Conservation (phyloP, 352 stramenopile genomes). For the Pythium myriotylum region DNA sequence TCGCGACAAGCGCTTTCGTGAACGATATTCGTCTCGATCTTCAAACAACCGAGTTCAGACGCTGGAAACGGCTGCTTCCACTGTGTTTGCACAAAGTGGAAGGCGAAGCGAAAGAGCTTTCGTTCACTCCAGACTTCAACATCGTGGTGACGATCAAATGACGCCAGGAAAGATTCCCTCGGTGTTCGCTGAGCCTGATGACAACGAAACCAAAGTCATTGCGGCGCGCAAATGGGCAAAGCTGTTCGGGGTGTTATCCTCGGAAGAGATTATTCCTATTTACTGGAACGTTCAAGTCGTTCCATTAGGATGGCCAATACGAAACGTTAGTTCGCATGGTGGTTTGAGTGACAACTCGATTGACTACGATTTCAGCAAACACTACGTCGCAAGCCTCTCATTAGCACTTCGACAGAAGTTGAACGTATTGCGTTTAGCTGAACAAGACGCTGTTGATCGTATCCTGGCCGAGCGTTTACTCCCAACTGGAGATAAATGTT, state of each 20-base stretch:
- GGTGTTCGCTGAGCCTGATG: too few species aligned
- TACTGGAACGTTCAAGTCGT: background rate
- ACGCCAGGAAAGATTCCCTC: too few species aligned
- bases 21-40: background rate
- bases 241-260: slow-evolving; percentile 15
- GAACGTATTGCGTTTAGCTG: slow-evolving; percentile 3
- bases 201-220: too few species aligned
- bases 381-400: background rate
- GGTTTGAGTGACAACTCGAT: too few species aligned
- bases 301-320: too few species aligned
- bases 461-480: slow-evolving; percentile 1
- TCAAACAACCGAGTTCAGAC: background rate
- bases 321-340: too few species aligned
- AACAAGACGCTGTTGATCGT: slow-evolving; percentile 4
- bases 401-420: slow-evolving; percentile 1
- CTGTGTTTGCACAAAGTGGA: background rate
- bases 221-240: slow-evolving; percentile 11
- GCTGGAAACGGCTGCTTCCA: background rate
- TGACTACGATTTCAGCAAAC: background rate
- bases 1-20: slow-evolving; percentile 46
- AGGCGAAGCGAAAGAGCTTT: too few species aligned
- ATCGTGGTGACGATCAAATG: too few species aligned
- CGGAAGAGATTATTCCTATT: slow-evolving; percentile 14
- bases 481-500: background rate
- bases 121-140: too few species aligned